Base-by-base conservation (phyloP, 257 asterid genomes). In the Rehmannia glutinosa region DNA sequence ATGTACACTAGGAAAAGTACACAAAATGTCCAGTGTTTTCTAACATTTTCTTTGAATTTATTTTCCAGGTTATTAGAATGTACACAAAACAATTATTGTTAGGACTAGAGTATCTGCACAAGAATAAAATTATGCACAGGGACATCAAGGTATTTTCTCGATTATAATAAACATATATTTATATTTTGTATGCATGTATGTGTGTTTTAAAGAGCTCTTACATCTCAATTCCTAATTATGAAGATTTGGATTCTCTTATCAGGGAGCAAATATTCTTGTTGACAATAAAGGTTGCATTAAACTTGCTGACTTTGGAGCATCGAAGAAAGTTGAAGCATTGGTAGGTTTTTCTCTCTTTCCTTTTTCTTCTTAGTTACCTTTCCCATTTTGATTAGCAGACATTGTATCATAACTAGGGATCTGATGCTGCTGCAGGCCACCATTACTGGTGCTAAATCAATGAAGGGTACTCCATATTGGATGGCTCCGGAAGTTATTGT, bases 381-480 rank as follows among this genome's bases (percentile, higher is more conserved):
- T 60, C 53, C 24, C 52, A 46, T 72, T 54, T 55, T 28, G 46
- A 68, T 59, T 69, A 50, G 75, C 52, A 16, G 76, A 68, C 58
- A 49, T 41, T 58, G 52, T 47, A 55, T 56, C 68, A 38, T 71
- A 66, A 77, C 42, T 50, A 66, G 30, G 67, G 38, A 42, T 41
- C 72, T 50, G 42, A 36, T 63, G 53, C 52, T 73, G 60, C 69
- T 72, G 76, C 91, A 94, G 97, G 99, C 97, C 60, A 94, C 99
- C 55, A 87, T 94, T 75, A 94, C 95, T 51, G 96, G 96, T 74
- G 96, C 97, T 66, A 94, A 94, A 76, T 91, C 99, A 57, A 94
- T 94, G 99, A 91, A 94, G 87, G 99, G 99, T 56, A 94, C 99
- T 72, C 97, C 99, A 21, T 94, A 94, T 73, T 94, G 99, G 99